Evolutionary conservation across 1,139 yeast species (phyloP).

Genomic region (Scheffersomyces illinoinensis): DNA sequence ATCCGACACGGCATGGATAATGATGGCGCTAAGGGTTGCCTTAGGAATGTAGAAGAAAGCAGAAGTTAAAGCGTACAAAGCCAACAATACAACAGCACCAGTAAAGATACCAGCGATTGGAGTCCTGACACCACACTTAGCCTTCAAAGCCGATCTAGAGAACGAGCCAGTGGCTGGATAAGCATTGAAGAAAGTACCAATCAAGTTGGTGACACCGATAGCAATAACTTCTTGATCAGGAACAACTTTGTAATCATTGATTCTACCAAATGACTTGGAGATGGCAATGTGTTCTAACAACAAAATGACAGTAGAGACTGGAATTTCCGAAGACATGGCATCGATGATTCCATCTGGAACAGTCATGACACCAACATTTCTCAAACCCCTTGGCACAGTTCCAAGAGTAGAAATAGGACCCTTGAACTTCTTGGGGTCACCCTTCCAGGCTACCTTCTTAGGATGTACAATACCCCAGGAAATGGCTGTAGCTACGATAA

Average conservation of each 20-base stretch:
- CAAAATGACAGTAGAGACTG: conserved; percentile 80
- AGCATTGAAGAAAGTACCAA: conserved; percentile 90
- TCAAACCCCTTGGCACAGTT: conserved; percentile 77
- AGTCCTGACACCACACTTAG: conserved; percentile 94
- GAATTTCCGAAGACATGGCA: conserved; percentile 73
- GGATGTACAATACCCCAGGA: conserved; percentile 58
- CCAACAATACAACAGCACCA: conserved; percentile 84
- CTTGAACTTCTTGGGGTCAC: conserved; percentile 28
- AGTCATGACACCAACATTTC: conserved; percentile 71
- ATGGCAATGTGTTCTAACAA: conserved; percentile 92
- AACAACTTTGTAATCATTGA: conserved; percentile 84
- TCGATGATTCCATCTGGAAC: conserved; percentile 62
- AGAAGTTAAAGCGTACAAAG: conserved; percentile 78
- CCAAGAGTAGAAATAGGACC: conserved; percentile 68
- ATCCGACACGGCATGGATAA: conserved; percentile 94
- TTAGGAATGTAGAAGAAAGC: conserved; percentile 90
- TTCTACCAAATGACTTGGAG: conserved; percentile 88
- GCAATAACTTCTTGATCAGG: conserved; percentile 96
- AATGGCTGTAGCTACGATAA: conserved; percentile 74
- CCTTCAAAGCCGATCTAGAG: conserved; percentile 90
- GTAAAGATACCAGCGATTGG: conserved; percentile 92
- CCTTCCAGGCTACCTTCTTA: conserved; percentile 37
- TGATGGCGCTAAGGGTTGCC: conserved; percentile 82
- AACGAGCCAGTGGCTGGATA: conserved; percentile 97
- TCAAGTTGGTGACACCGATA: conserved; percentile 85